A percentile compares a stretch with the other conserved stretches of the same genome.
Conservation (phyloP, 208 protist genomes). For the Acanthamoeba lenticulata region DNA sequence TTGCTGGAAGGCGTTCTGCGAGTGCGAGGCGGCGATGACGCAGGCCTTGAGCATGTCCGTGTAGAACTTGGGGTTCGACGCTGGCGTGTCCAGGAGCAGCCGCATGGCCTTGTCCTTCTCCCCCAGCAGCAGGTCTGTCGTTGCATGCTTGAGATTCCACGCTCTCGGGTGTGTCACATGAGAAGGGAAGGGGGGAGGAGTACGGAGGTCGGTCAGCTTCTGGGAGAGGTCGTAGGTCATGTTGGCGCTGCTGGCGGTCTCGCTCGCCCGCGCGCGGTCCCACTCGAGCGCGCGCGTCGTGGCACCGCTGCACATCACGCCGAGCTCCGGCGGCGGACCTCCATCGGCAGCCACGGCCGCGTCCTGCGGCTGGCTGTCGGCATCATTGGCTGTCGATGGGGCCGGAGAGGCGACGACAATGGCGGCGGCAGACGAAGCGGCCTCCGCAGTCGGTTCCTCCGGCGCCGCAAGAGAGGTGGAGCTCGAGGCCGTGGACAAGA, state of each 20-base stretch:
- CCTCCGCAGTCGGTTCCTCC: not conserved
- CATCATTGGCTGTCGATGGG: not conserved
- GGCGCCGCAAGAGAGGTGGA: not conserved
- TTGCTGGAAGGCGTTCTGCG: conserved; percentile 46
- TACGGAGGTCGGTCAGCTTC: conserved; percentile 20
- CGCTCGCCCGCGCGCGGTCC: not conserved
- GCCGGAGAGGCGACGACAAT: not conserved
- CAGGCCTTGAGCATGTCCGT: conserved; percentile 58
- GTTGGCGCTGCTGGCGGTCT: not conserved
- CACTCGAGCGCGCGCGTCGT: not conserved
- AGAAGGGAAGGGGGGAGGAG: not conserved
- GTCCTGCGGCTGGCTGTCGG: not conserved
- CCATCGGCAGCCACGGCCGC: too few relatives aligned
- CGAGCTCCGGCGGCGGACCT: not conserved
- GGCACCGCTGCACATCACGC: not conserved
- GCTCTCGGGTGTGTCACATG: too few relatives aligned
- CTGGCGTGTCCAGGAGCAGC: conserved; percentile 8
- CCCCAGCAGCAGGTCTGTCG: conserved; percentile 15
- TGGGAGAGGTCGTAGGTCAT: not conserved
- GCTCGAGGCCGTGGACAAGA: not conserved
- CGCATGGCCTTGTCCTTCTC: conserved; percentile 23
- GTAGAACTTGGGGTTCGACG: conserved; percentile 14
- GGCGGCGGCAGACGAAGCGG: not conserved
- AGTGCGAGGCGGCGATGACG: conserved; percentile 33
- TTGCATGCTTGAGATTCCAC: not conserved